Percentiles rank a stretch among this genome's conserved stretches.
These are phyloP conservation scores for Nasturtium officinale DNA, from an alignment of 345 rosid genomes.

Conservation along the genomic window DNA sequence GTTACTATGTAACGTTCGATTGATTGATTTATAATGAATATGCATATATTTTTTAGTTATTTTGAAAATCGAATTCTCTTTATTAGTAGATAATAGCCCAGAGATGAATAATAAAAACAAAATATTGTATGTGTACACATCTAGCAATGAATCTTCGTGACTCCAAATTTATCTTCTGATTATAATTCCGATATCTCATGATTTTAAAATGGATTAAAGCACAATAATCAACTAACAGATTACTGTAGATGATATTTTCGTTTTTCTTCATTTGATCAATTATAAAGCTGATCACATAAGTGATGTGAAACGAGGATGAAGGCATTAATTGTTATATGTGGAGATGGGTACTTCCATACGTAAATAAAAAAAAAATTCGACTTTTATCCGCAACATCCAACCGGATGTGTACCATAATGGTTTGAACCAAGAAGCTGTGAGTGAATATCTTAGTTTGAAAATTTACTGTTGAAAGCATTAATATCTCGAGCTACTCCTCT, in stretches of 20 bases:
- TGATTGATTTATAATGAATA: neutral
- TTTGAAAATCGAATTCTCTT: neutral
- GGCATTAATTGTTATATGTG: neutral
- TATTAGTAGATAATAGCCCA: neutral
- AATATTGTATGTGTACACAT: neutral
- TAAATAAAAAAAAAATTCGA: neutral
- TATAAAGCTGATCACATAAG: neutral
- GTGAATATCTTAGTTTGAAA: too few species aligned
- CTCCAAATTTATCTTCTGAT: neutral
- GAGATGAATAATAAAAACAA: neutral
- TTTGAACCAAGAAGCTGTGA: too few species aligned
- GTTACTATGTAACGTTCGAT: neutral
- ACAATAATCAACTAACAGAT: too few species aligned
- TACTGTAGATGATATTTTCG: too few species aligned
- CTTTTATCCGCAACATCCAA: neutral
- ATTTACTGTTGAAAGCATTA: neutral
- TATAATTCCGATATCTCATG: neutral
- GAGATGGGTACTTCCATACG: neutral
- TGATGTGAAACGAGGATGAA: neutral
- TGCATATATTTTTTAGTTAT: neutral
- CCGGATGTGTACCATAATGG: neutral
- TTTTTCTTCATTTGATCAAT: neutral
- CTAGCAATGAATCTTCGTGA: neutral
- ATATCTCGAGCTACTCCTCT: constrained; percentile 22
- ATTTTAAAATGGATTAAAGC: neutral